Percentiles rank a stretch among this genome's conserved stretches.
Conservation (phyloP, 441 rosid genomes). For the Daphne laureola region DNA sequence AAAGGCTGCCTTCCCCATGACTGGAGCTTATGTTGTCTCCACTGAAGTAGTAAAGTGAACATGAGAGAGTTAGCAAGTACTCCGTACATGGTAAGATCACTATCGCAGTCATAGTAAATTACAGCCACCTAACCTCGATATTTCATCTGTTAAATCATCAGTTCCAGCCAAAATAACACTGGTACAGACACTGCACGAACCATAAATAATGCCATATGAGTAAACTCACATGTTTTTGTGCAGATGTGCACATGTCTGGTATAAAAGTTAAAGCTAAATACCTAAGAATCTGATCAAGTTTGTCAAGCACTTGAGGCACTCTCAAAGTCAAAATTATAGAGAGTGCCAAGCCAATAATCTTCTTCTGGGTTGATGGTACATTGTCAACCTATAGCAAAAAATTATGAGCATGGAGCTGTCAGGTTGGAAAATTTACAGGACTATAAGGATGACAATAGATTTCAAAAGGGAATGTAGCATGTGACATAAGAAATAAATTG, state of each 20-base stretch:
- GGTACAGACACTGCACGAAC: constrained; percentile 59
- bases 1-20: constrained; percentile 50
- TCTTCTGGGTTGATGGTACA: constrained; percentile 59
- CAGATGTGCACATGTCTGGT: not conserved
- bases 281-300: constrained; percentile 92
- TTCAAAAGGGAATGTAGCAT: too few species aligned
- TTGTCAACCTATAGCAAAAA: constrained; percentile 62
- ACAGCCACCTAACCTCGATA: constrained; percentile 53
- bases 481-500: not conserved
- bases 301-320: constrained; percentile 92
- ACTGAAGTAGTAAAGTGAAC: constrained; percentile 26
- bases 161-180: constrained; percentile 75
- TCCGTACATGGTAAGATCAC: not conserved
- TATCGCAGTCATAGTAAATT: not conserved
- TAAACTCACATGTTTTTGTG: not conserved
- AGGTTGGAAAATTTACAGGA: too few species aligned
- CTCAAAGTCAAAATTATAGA: constrained; percentile 79
- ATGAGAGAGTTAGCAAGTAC: not conserved
- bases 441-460: too few species aligned
- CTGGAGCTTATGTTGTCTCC: constrained; percentile 58
- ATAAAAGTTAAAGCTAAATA: constrained; percentile 19
- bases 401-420: too few species aligned
- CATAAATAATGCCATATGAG: not conserved
- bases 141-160: constrained; percentile 71
- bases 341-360: constrained; percentile 78